Evolutionary conservation across 108 stramenopile genomes (phyloP).

Genomic region (Pseudonitzschia multistriata): DNA sequence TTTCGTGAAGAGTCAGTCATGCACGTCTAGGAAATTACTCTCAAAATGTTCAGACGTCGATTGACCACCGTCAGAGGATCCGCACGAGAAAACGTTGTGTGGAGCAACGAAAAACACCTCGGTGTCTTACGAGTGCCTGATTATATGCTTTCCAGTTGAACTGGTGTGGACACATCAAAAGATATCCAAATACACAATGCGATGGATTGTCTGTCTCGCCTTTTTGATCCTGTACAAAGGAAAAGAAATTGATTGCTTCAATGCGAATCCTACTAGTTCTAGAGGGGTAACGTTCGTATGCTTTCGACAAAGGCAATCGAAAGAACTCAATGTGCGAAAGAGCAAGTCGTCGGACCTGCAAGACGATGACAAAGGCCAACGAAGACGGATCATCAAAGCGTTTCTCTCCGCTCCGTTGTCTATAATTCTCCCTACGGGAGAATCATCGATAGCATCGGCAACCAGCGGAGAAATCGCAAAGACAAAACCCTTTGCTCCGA

Average conservation of each 20-base stretch:
- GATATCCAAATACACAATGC: no score
- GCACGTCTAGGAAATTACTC: no score
- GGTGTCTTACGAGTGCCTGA: no score
- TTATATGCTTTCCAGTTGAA: no score
- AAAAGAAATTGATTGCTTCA: background rate
- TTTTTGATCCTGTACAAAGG: background rate
- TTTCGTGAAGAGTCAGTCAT: no score
- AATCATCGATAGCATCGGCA: background rate
- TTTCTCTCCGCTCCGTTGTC: background rate
- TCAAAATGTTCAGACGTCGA: no score
- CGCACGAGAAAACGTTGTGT: no score
- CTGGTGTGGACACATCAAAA: no score
- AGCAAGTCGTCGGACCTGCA: background rate
- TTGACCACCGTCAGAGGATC: no score
- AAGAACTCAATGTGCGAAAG: background rate
- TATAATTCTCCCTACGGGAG: no score
- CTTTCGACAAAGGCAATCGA: background rate
- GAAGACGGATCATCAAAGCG: background rate
- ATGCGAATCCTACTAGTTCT: background rate
- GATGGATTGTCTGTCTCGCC: no score
- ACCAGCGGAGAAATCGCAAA: background rate
- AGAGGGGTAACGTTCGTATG: background rate
- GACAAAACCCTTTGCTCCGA: constrained; percentile 50
- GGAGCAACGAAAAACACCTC: no score
- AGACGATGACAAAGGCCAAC: background rate